Conservation (phyloP, 2,329 filamentous ascomycete species). For the Parastagonospora avenae region DNA sequence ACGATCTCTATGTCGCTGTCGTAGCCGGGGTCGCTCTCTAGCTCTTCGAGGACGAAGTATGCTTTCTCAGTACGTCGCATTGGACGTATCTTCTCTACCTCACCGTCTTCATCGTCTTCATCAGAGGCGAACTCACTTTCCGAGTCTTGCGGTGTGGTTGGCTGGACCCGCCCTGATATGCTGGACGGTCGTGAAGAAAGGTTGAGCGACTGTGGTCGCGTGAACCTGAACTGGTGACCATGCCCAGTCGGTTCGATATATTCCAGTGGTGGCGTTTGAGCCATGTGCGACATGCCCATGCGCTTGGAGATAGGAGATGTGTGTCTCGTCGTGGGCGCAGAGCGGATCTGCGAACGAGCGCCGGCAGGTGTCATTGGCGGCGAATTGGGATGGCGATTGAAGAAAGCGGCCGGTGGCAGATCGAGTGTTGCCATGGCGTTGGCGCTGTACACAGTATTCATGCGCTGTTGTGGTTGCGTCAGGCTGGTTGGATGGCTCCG, state of each 20-base stretch:
- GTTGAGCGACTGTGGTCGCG: constrained; percentile 40
- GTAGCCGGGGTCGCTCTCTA: constrained; percentile 46
- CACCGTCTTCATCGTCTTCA: constrained; percentile 38
- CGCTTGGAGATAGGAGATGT: constrained; percentile 43
- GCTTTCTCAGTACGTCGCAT: constrained; percentile 34
- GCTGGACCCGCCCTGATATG: constrained; percentile 40
- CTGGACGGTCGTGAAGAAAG: constrained; percentile 46
- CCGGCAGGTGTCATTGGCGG: constrained; percentile 44
- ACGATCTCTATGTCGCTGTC: constrained; percentile 52
- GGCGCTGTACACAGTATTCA: constrained; percentile 25
- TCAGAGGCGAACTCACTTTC: constrained; percentile 35
- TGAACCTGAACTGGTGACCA: constrained; percentile 44
- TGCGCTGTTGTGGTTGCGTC: constrained; percentile 35
- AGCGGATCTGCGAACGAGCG: constrained; percentile 32
- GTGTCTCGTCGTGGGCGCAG: constrained; percentile 36
- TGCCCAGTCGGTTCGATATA: constrained; percentile 44
- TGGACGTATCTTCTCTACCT: constrained; percentile 29
- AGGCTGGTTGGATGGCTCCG: constrained; percentile 26
- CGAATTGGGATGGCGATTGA: constrained; percentile 41
- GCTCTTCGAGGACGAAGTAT: constrained; percentile 51
- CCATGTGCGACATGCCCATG: constrained; percentile 32
- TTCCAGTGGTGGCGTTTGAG: constrained; percentile 46
- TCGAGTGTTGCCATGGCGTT: constrained; percentile 41
- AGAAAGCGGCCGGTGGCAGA: constrained; percentile 33
- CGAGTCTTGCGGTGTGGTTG: constrained; percentile 40